Percentiles rank a stretch among this genome's conserved stretches.
phyloP scores from a whole-genome alignment of 257 asterid genomes.

The Solanum lycopersicoides region DNA sequence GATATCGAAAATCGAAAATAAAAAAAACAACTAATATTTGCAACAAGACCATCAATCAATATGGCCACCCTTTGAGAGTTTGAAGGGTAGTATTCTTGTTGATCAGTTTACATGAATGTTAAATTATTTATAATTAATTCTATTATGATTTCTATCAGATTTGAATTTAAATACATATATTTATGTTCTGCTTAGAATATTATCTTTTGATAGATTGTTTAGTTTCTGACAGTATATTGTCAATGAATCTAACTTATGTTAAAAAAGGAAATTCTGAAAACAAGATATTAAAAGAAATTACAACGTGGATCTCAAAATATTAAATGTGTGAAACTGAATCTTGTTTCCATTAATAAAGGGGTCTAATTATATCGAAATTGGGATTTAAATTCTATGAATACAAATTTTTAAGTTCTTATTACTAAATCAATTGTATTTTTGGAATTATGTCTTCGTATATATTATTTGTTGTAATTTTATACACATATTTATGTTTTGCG shows the following conservation, averaged over 20 bases:
- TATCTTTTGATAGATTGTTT: not conserved
- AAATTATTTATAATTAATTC: not conserved
- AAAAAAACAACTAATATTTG: not conserved
- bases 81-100: not conserved
- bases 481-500: too few relatives aligned
- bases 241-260: not conserved
- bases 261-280: not conserved
- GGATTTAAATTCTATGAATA: not conserved
- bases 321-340: not conserved
- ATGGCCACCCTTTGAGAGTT: not conserved
- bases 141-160: not conserved
- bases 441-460: too few relatives aligned
- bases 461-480: not conserved
- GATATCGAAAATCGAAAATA: not conserved
- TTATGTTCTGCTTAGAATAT: too few relatives aligned
- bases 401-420: too few relatives aligned
- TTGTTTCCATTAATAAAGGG: not conserved
- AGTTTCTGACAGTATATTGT: not conserved
- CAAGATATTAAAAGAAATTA: not conserved
- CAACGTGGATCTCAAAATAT: not conserved
- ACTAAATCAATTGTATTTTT: too few relatives aligned
- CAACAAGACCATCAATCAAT: not conserved
- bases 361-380: not conserved
- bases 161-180: not conserved
- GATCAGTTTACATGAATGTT: not conserved